Percentiles rank a stretch among this genome's conserved stretches.
Conservation (phyloP, 1,139 yeast genomes). For the Magnusiomyces suaveolens region DNA sequence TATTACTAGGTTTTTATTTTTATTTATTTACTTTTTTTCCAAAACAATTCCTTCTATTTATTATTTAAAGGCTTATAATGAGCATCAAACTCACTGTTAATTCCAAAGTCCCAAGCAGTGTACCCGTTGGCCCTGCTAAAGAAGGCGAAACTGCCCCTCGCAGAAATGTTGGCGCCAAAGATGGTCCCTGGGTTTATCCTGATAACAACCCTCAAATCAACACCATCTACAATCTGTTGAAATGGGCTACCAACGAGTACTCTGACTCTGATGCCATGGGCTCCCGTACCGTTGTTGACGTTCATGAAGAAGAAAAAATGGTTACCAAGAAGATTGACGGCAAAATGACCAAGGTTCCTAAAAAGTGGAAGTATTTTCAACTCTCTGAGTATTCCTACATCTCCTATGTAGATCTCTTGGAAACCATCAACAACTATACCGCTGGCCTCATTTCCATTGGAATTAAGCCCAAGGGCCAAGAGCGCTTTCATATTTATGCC, state of each 20-base stretch:
- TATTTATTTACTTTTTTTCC: too few species aligned
- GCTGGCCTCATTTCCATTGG: conserved; percentile 72
- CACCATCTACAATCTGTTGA: conserved; percentile 61
- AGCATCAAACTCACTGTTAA: not conserved
- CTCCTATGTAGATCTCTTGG: conserved; percentile 49
- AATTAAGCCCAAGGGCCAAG: conserved; percentile 49
- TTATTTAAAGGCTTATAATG: too few species aligned
- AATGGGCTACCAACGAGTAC: conserved; percentile 53
- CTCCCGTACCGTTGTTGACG: conserved; percentile 64
- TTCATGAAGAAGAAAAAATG: conserved; percentile 67
- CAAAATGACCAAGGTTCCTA: conserved; percentile 56
- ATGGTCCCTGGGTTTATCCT: conserved; percentile 36
- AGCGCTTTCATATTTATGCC: conserved; percentile 75
- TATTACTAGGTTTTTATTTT: too few species aligned
- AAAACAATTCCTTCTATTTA: too few species aligned
- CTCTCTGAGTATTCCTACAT: conserved; percentile 60
- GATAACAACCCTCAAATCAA: conserved; percentile 30
- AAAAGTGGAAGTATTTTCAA: conserved; percentile 83
- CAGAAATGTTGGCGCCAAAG: conserved; percentile 55
- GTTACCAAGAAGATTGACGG: conserved; percentile 75
- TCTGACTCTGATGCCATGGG: conserved; percentile 57
- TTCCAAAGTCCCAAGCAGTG: conserved; percentile 23
- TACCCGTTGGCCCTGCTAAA: conserved; percentile 71
- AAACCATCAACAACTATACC: conserved; percentile 48
- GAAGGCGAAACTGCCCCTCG: conserved; percentile 89